Evolutionary conservation across 163 green algal genomes (phyloP).

Genomic region (Chlamydomonas reinhardtii): DNA sequence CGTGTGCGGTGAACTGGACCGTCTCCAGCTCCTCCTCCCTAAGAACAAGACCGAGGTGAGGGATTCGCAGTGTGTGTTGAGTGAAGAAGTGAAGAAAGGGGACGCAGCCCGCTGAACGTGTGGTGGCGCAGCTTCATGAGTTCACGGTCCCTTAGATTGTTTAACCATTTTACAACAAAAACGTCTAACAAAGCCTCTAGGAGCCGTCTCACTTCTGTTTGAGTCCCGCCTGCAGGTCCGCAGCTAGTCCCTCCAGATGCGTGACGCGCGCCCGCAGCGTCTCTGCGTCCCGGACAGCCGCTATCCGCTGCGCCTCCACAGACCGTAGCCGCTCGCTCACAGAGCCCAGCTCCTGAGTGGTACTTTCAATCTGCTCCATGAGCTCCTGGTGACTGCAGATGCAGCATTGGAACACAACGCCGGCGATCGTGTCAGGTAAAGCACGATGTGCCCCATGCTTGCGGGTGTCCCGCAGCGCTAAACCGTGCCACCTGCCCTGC

Average conservation of each 20-base stretch:
- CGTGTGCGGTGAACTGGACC: constrained; percentile 49
- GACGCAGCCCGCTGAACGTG: too few species aligned
- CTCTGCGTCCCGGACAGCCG: constrained; percentile 46
- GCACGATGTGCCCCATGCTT: too few species aligned
- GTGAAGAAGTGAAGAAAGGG: too few species aligned
- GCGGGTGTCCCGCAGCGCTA: too few species aligned
- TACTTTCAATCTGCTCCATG: constrained; percentile 63
- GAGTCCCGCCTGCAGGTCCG: constrained; percentile 22
- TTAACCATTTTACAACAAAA: too few species aligned
- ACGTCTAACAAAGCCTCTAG: not conserved
- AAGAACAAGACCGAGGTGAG: not conserved
- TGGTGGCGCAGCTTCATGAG: too few species aligned
- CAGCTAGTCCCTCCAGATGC: constrained; percentile 20
- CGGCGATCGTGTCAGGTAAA: not conserved
- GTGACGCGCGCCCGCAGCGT: constrained; percentile 1
- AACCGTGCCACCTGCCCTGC: too few species aligned
- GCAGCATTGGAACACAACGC: not conserved
- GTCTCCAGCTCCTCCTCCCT: constrained; percentile 64
- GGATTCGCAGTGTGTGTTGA: too few species aligned
- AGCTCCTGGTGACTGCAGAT: constrained; percentile 58
- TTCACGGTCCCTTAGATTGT: too few species aligned
- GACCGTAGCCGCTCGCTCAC: constrained; percentile 49
- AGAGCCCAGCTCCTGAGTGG: constrained; percentile 50
- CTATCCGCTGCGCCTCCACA: constrained; percentile 53
- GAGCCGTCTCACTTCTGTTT: constrained; percentile 45